A percentile compares a stretch with the other conserved stretches of the same genome.
phyloP scores from a whole-genome alignment of 176 grass and related monocot species.

The Ampelocalamus luodianensis region DNA sequence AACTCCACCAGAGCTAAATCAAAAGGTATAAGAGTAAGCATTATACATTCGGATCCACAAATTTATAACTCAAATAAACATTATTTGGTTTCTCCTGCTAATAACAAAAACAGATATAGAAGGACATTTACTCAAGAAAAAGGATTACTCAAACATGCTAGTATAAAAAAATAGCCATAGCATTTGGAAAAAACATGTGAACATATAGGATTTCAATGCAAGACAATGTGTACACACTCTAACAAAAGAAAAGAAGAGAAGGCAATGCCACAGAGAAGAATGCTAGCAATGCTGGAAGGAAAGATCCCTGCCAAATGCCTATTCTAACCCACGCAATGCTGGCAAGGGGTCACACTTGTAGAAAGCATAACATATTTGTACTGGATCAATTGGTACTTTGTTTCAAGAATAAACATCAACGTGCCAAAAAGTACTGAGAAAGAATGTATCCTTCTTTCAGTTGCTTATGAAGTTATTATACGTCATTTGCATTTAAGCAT shows the following conservation, averaged over 20 bases:
- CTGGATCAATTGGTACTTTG: background rate
- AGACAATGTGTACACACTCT: conserved; percentile 8
- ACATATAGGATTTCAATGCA: background rate
- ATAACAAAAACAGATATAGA: background rate
- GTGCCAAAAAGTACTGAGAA: background rate
- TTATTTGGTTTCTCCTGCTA: background rate
- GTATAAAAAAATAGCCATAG: conserved; percentile 1
- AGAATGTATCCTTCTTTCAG: background rate
- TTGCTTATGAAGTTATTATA: background rate
- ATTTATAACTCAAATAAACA: background rate
- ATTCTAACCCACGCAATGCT: background rate
- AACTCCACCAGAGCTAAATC: conserved; percentile 79
- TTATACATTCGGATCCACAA: background rate
- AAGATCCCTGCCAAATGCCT: background rate
- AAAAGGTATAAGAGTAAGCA: conserved; percentile 11
- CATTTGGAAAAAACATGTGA: background rate
- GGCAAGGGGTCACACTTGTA: background rate
- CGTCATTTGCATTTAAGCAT: background rate
- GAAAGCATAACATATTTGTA: background rate
- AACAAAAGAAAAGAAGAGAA: conserved; percentile 15
- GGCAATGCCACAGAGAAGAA: background rate
- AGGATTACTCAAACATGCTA: background rate
- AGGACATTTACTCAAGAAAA: background rate
- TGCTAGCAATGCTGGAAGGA: background rate
- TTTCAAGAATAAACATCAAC: background rate